Evolutionary conservation across 2,329 filamentous ascomycete species (phyloP).

Genomic region (Eurotiales sp.): DNA sequence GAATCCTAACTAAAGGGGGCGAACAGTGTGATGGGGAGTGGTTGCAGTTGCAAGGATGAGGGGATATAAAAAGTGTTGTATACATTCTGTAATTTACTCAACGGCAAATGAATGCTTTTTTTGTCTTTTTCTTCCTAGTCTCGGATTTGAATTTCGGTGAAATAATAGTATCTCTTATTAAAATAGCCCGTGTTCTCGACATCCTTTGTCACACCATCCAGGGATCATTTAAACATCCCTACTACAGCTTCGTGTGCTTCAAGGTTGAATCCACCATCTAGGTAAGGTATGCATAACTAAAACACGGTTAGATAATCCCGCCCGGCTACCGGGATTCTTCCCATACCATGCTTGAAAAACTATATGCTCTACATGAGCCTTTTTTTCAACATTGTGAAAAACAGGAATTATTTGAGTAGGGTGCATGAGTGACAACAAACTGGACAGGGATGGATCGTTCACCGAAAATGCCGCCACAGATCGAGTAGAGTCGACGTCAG

Average conservation of each 20-base stretch:
- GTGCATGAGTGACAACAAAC: neutral
- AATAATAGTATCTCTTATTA: neutral
- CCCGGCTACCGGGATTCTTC: neutral
- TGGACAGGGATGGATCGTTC: neutral
- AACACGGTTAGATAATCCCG: neutral
- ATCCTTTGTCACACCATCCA: neutral
- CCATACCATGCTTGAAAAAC: neutral
- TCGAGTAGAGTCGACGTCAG: slow-evolving; percentile 1
- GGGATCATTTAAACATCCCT: neutral
- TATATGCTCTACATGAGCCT: neutral
- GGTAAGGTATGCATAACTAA: neutral
- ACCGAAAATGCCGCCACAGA: neutral
- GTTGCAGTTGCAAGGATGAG: neutral
- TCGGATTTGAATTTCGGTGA: neutral
- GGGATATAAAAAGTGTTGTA: neutral
- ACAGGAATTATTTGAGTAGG: no score
- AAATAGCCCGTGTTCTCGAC: neutral
- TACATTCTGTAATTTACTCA: neutral
- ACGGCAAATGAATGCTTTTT: neutral
- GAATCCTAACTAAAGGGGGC: neutral
- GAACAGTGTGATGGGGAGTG: no score
- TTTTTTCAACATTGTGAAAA: no score
- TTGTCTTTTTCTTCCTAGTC: neutral
- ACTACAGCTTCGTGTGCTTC: neutral
- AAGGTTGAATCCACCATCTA: neutral